phyloP scores from a whole-genome alignment of 257 asterid species.

The Coffea eugenioides region DNA sequence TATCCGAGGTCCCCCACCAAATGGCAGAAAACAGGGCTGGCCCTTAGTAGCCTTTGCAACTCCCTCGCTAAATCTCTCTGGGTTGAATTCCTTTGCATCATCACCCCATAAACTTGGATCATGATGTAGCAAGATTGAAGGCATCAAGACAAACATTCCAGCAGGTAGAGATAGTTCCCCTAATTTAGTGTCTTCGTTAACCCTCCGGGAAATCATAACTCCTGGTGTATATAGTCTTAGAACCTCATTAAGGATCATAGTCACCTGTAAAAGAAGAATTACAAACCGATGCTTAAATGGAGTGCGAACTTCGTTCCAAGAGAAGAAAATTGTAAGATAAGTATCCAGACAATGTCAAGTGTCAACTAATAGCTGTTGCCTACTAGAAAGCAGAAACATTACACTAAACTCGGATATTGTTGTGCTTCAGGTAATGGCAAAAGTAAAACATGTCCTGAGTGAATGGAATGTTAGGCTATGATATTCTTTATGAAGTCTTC shows the following conservation, averaged over 20 bases:
- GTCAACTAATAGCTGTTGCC: no score
- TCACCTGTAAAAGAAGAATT: slow-evolving; percentile 8
- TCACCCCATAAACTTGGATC: slow-evolving; percentile 31
- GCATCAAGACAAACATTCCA: slow-evolving; percentile 15
- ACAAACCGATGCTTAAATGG: no score
- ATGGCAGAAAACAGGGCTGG: slow-evolving; percentile 18
- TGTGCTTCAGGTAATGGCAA: no score
- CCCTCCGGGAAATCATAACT: neutral
- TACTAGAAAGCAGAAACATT: no score
- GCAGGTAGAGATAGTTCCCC: slow-evolving; percentile 21
- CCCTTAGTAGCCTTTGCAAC: slow-evolving; percentile 27
- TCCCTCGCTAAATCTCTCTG: slow-evolving; percentile 30
- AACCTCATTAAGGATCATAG: slow-evolving; percentile 31
- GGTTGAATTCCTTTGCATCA: slow-evolving; percentile 25
- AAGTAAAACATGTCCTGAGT: no score
- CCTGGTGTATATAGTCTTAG: slow-evolving; percentile 27
- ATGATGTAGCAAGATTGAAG: slow-evolving; percentile 17
- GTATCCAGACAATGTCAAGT: no score
- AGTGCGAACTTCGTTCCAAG: no score
- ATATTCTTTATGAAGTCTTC: no score
- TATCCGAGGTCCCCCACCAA: slow-evolving; percentile 28
- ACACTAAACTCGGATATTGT: no score
- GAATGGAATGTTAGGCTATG: no score
- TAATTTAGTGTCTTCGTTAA: slow-evolving; percentile 14
- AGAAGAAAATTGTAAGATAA: no score